Evolutionary conservation across 495 filamentous ascomycete genomes (phyloP), one percentile per base, ranked within the genome.

Genomic region (Hypoxylon lienhwacheense): DNA sequence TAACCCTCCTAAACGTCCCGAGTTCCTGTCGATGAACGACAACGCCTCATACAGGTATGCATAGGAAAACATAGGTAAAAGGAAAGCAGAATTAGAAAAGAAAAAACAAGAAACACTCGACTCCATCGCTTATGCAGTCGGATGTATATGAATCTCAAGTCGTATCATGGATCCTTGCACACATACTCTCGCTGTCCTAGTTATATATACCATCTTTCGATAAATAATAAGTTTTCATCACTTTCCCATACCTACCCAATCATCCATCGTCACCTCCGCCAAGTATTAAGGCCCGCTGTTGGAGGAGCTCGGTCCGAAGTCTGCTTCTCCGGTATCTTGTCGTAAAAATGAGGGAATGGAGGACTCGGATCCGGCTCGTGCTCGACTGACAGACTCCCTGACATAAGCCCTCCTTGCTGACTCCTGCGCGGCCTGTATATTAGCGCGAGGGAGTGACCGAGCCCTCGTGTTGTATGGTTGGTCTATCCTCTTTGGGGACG

Each of bases 91-190:
- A 21, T 2, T 24, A 39, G 43, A 36, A 12, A 39, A 32, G 15
- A 24, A 35, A n/a, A 47, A 53, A 49, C 12, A 43, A 47, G n/a
- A 53, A 42, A 25, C 47, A 37, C 40, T 59, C 59, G 47, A 59
- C 59, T 57, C 59, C 59, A 22, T 59, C 59, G 59, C 59, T 63
- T 34, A 63, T 63, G 59, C 59, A 57, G 33, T 34, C 49, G 59
- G 59, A 59, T 40, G 49, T 62, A 54, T 53, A 54, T 53, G 48
- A 45, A 53, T 57, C 53, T 16, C 44, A 53, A 40, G 49, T 37
- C 45, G 43, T 60, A 58, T 44, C 53, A 32, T 50, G 14, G 28
- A 42, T 52, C 47, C 43, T 47, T 37, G 39, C 41, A 41, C 47
- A 52, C 44, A 25, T 21, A 16, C 16, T 24, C 15, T 28, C 26